These are phyloP conservation scores for Eurotiales sp. DNA, from an alignment of 2,329 filamentous ascomycete genomes.

Conservation along the genomic window DNA sequence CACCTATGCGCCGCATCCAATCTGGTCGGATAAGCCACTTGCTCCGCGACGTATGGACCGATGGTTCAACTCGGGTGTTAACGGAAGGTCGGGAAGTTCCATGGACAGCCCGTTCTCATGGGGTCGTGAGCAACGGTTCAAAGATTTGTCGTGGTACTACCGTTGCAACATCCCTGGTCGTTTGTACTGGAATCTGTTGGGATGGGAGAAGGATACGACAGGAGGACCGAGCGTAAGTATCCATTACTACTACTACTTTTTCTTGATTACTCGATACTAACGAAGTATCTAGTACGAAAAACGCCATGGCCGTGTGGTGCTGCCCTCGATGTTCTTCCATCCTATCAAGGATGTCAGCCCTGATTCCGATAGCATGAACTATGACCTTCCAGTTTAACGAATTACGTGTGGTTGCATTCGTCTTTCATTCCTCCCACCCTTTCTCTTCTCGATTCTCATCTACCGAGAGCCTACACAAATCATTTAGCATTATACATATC, in stretches of 20 bases:
- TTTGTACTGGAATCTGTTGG: conserved; percentile 29
- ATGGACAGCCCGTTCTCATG: conserved; percentile 32
- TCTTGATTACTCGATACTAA: conserved; percentile 1
- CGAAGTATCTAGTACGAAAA: conserved; percentile 15
- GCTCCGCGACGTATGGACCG: conserved; percentile 24
- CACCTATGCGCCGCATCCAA: conserved; percentile 72
- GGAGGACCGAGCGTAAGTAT: conserved; percentile 16
- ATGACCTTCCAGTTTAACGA: conserved; percentile 17
- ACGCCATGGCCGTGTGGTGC: conserved; percentile 22
- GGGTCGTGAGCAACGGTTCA: conserved; percentile 30
- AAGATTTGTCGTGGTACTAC: conserved; percentile 33
- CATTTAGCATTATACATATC: conserved; percentile 16
- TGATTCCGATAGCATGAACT: conserved; percentile 18
- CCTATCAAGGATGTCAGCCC: conserved; percentile 26
- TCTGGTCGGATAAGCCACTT: conserved; percentile 66
- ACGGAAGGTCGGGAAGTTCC: conserved; percentile 28
- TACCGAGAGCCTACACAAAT: conserved; percentile 8
- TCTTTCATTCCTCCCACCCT: background rate
- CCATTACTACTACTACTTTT: background rate
- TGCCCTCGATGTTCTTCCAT: conserved; percentile 30
- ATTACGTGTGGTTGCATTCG: conserved; percentile 6
- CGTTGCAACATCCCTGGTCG: conserved; percentile 29
- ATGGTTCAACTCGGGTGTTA: conserved; percentile 30
- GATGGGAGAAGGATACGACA: conserved; percentile 27
- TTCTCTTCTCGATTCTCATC: background rate